A percentile compares a stretch with the other conserved stretches of the same genome.
phyloP scores from a whole-genome alignment of 2,329 filamentous ascomycete species.

The Rhynchosporium graminicola region DNA sequence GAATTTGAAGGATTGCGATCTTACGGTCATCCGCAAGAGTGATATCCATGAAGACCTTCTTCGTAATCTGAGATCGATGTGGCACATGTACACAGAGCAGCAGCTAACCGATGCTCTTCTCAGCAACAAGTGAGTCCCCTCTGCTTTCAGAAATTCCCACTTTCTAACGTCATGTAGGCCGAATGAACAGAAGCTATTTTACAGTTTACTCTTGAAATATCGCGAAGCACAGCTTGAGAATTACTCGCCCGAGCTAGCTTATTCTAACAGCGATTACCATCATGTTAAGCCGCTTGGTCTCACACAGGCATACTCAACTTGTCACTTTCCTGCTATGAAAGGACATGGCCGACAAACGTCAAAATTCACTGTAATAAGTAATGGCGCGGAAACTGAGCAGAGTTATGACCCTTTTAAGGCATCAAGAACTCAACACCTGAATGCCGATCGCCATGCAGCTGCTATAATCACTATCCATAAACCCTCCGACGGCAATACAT shows the following conservation, averaged over 20 bases:
- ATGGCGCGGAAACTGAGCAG: slow-evolving; percentile 55
- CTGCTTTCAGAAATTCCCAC: background rate
- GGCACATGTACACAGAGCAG: slow-evolving; percentile 81
- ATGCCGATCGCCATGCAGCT: slow-evolving; percentile 47
- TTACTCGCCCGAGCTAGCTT: slow-evolving; percentile 76
- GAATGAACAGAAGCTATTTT: slow-evolving; percentile 94
- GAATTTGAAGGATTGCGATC: slow-evolving; percentile 61
- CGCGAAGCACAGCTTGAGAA: slow-evolving; percentile 84
- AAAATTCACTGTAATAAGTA: slow-evolving; percentile 66
- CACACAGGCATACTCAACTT: slow-evolving; percentile 62
- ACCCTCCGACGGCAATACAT: slow-evolving; percentile 20
- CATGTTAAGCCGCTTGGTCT: slow-evolving; percentile 64
- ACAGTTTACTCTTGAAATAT: slow-evolving; percentile 80
- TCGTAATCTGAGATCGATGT: slow-evolving; percentile 83
- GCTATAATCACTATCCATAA: slow-evolving; percentile 40
- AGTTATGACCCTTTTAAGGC: slow-evolving; percentile 87
- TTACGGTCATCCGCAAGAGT: slow-evolving; percentile 58
- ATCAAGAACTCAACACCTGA: slow-evolving; percentile 46
- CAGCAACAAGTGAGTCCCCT: slow-evolving; percentile 56
- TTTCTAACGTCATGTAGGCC: slow-evolving; percentile 49
- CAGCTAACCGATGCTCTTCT: slow-evolving; percentile 69
- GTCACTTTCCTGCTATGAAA: slow-evolving; percentile 55
- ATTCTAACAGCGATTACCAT: slow-evolving; percentile 90
- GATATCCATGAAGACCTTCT: slow-evolving; percentile 82
- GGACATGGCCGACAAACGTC: slow-evolving; percentile 57